Percentiles rank a stretch among this genome's conserved stretches.
Conservation (phyloP, 2,329 filamentous ascomycete species). For the Fusarium setosum region DNA sequence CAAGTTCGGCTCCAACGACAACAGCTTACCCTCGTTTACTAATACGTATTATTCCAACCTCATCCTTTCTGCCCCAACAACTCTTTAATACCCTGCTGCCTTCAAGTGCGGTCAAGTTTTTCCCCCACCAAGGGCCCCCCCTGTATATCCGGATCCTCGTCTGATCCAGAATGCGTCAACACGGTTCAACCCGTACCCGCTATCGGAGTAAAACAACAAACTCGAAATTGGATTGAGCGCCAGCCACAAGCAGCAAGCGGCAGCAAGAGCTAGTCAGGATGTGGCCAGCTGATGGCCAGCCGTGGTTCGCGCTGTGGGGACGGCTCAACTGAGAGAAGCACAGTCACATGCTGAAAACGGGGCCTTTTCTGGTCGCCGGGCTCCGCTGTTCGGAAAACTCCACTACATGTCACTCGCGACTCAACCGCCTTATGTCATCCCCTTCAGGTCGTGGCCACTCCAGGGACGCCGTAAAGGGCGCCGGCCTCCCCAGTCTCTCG, state of each 20-base stretch:
- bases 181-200: conserved; percentile 30
- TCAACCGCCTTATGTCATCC: conserved; percentile 42
- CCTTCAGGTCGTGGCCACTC: conserved; percentile 14
- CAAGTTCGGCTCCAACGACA: too few species aligned
- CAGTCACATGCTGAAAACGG: conserved; percentile 40
- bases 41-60: too few species aligned
- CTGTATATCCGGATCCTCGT: conserved; percentile 31
- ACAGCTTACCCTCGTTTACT: too few species aligned
- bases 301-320: conserved; percentile 12
- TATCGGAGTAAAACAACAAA: conserved; percentile 20
- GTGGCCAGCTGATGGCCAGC: not conserved
- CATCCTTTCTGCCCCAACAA: not conserved
- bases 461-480: conserved; percentile 18
- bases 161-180: conserved; percentile 24
- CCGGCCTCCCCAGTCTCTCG: conserved; percentile 36
- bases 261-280: not conserved
- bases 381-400: conserved; percentile 37
- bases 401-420: conserved; percentile 31
- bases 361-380: too few species aligned
- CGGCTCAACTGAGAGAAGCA: conserved; percentile 1
- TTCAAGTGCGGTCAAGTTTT: conserved; percentile 2
- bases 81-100: not conserved
- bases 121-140: conserved; percentile 11
- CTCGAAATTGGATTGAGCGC: not conserved
- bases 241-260: not conserved